Evolutionary conservation across 192 early-diverging fungal genomes (phyloP), one percentile per base, ranked within the genome.

Genomic region (Obelidium mucronatum): DNA sequence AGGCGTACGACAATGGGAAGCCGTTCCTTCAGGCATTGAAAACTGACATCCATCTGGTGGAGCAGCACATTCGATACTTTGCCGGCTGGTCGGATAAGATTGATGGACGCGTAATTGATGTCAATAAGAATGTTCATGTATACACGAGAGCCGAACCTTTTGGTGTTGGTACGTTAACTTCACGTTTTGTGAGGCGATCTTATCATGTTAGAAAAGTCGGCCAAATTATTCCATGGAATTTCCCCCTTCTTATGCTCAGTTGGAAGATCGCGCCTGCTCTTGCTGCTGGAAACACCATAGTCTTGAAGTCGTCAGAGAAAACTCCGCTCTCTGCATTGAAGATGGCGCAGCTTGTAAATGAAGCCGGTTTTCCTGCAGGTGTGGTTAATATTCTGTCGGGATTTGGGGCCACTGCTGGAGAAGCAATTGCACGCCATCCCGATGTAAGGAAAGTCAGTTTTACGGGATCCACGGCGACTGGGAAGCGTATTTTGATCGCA

Each of bases 1-100:
- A 88, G 64, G 79, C 85, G 3, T 78, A 74, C 31, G 81, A 84
- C 73, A 82, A 80, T 48, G 85, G 85, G 8, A 87, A 87, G 69
- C 66, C 53, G 37, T 71, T 72, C 44, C 34, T 4, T 8, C 77
- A 80, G 31, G 73, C 75, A 17, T n/a, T 70, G 24, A 28, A 40
- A 31, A 55, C 40, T 2, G 78, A 79, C 37, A 13, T 79, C 15
- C 11, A 61, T 2, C 26, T 67, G 1, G 53, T 67, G 1, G 24
- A 63, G 15, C 63, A 63, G 1, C 42, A 51, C 2, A 61, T 66
- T n/a, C 17, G 74, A 17, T 82, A 76, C 54, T 80, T 72, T 40
- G 82, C 82, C 22, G 82, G 82, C 3, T 80, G 61, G 61, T 75
- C 82, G 0, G 82, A 83, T 65, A 83, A 83, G 60, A 61, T 79